A percentile compares a stretch with the other conserved stretches of the same genome.
These are phyloP conservation scores for Mycena rebaudengoi DNA, from an alignment of 768 basidiomycete genomes.

Conservation along the genomic window DNA sequence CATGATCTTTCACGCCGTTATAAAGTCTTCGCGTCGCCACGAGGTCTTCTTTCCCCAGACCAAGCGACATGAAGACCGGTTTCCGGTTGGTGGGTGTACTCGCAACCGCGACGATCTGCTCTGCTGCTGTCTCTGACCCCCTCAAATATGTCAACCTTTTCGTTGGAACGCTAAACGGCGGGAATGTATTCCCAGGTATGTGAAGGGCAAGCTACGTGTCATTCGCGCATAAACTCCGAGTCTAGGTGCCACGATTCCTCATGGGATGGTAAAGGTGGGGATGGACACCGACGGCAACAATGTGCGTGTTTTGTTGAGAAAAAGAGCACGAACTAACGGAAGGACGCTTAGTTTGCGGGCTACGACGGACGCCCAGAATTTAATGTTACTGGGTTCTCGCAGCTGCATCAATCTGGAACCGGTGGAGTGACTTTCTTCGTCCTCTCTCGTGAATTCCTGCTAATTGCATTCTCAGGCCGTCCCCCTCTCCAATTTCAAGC, in stretches of 20 bases:
- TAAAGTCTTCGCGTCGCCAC: background rate
- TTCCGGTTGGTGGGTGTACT: background rate
- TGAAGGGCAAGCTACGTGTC: background rate
- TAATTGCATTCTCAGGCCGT: slow-evolving; percentile 44
- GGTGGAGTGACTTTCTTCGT: slow-evolving; percentile 54
- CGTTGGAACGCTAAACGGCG: slow-evolving; percentile 71
- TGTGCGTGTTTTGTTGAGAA: slow-evolving; percentile 40
- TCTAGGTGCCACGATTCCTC: slow-evolving; percentile 67
- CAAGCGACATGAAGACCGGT: slow-evolving; percentile 5
- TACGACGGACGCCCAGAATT: slow-evolving; percentile 53
- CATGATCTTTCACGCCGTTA: slow-evolving; percentile 3
- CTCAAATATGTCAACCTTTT: slow-evolving; percentile 58
- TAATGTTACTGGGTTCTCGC: slow-evolving; percentile 67
- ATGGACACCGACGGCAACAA: slow-evolving; percentile 74
- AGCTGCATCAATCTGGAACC: slow-evolving; percentile 69
- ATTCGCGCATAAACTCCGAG: background rate
- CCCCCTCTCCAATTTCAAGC: slow-evolving; percentile 69
- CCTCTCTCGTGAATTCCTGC: background rate
- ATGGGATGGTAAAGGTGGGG: slow-evolving; percentile 76
- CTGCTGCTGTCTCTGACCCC: slow-evolving; percentile 14
- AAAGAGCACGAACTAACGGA: background rate
- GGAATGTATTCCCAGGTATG: slow-evolving; percentile 72
- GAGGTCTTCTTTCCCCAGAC: background rate
- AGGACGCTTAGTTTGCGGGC: slow-evolving; percentile 50
- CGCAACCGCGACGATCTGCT: background rate